phyloP scores from a whole-genome alignment of 2,329 filamentous ascomycete genomes.

The Botryotinia globosa region DNA sequence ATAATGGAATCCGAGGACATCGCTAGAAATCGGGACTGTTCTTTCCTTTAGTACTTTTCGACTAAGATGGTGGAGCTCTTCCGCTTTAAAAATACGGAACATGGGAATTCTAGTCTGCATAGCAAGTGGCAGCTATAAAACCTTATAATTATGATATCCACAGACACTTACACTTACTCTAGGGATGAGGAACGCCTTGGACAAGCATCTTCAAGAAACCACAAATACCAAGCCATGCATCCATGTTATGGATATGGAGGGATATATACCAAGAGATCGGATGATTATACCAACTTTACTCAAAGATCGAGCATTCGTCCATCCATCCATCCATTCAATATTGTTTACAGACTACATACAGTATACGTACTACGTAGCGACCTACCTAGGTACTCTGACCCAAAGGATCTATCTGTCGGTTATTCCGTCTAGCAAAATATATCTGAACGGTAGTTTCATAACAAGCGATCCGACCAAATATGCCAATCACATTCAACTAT shows the following conservation, averaged over 20 bases:
- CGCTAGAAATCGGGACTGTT: conserved; percentile 2
- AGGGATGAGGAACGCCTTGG: neutral
- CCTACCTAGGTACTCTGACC: neutral
- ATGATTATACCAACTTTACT: neutral
- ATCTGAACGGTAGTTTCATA: neutral
- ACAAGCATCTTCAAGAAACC: neutral
- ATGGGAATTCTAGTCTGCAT: conserved; percentile 4
- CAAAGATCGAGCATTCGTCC: neutral
- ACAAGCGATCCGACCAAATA: neutral
- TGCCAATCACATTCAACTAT: neutral
- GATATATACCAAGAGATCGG: neutral
- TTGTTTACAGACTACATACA: neutral
- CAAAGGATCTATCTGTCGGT: conserved; percentile 1
- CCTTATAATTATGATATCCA: neutral
- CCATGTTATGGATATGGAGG: neutral
- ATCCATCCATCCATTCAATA: neutral
- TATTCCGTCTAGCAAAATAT: neutral
- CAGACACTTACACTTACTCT: neutral
- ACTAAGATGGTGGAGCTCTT: neutral
- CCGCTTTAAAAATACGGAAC: conserved; percentile 9
- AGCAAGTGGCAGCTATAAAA: conserved; percentile 5
- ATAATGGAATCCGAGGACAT: neutral
- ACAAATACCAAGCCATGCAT: conserved; percentile 4
- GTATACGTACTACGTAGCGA: neutral
- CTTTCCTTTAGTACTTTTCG: conserved; percentile 21